These are phyloP conservation scores for Candida krabiensis DNA, from an alignment of 805 yeast genomes.

Conservation along the genomic window DNA sequence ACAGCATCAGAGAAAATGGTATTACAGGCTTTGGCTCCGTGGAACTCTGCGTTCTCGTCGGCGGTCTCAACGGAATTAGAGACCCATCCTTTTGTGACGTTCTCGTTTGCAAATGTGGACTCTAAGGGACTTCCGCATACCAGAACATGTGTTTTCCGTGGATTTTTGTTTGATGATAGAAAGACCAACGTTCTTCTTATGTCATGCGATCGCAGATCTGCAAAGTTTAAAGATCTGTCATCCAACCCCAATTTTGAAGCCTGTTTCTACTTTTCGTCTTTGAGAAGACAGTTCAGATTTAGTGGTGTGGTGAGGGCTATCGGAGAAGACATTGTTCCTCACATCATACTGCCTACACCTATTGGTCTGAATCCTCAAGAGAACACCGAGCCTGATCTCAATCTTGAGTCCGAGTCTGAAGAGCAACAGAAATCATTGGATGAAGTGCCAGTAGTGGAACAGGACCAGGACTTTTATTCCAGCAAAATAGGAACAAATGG, in stretches of 20 bases:
- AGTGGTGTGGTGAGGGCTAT: slow-evolving; percentile 62
- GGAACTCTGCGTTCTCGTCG: slow-evolving; percentile 67
- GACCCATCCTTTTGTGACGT: slow-evolving; percentile 51
- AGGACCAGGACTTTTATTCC: slow-evolving; percentile 19
- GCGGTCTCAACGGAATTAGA: slow-evolving; percentile 50
- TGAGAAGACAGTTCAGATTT: slow-evolving; percentile 69
- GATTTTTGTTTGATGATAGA: slow-evolving; percentile 70
- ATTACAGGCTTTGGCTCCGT: slow-evolving; percentile 55
- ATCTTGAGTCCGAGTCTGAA: background rate
- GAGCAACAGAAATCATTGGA: background rate
- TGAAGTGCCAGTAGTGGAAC: slow-evolving; percentile 18
- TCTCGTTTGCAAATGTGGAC: slow-evolving; percentile 71
- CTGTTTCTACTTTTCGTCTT: slow-evolving; percentile 65
- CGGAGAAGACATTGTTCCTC: slow-evolving; percentile 28
- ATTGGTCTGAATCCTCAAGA: background rate
- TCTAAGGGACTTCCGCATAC: slow-evolving; percentile 54
- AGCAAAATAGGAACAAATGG: slow-evolving; percentile 7
- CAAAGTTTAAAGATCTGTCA: slow-evolving; percentile 54
- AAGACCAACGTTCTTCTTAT: slow-evolving; percentile 66
- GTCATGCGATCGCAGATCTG: slow-evolving; percentile 70
- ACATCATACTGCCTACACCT: slow-evolving; percentile 6
- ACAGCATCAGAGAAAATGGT: too few relatives aligned
- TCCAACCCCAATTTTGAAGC: slow-evolving; percentile 65
- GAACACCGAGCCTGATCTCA: background rate
- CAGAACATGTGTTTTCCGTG: slow-evolving; percentile 71